Evolutionary conservation across 176 grass and related monocot species (phyloP), one percentile per base, ranked within the genome.

Genomic region (Phyllostachys edulis): DNA sequence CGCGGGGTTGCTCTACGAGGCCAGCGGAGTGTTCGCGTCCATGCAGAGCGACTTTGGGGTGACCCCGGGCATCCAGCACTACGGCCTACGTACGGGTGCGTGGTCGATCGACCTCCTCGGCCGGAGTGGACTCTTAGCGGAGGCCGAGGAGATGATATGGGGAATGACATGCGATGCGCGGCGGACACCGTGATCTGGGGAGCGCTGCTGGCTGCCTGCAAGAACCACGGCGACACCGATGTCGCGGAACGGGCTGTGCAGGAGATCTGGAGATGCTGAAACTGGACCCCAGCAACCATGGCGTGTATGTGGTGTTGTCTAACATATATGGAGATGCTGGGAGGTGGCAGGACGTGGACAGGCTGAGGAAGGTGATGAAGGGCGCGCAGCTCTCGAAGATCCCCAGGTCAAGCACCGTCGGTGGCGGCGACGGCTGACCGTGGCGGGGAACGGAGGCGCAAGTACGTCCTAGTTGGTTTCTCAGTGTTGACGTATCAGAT

Each of bases 91-190:
- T 92, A 90, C 16, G 85, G 87, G 0, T 94, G 92, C 59, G 78
- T 94, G 87, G 92, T 92, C 16, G 65, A 94, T 92, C 16, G 65
- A 94, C 69, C 79, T 92, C 60, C 88, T 92, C 1, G 90, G 87
- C 16, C 67, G 80, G 26, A 78, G 78, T 0, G 90, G 90, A 32
- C 81, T 83, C 1, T 24, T 94, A 3, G 37, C 9, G 1, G 87
- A 94, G 16, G 87, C 92, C 0, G 89, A 94, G 81, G 77, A 87
- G 21, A 79, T 88, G 75, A 90, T 92, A 21, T 52, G 84, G 9
- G 64, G 87, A 20, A 94, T 90, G 90, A 63, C 54, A 4, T 75
- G 75, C 6, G 20, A 63, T 75, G 75, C 6, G 20, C 57, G 18
- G 69, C 87, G 0, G 89, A 92, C 32, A 78, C 77, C 4, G 5